phyloP scores from a whole-genome alignment of 2,329 filamentous ascomycete genomes.

The Emergomyces africanus region DNA sequence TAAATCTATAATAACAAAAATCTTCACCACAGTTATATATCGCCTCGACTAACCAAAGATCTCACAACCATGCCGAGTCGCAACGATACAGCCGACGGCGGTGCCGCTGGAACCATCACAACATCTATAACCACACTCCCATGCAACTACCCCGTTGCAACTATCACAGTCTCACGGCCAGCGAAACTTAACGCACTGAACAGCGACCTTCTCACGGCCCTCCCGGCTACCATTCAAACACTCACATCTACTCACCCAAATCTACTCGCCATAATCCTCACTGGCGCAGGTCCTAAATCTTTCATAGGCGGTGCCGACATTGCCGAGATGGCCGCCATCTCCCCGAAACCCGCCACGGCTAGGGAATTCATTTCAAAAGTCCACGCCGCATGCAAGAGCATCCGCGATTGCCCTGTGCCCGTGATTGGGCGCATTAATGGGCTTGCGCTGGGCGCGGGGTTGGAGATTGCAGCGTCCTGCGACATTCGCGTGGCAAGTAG shows the following conservation, averaged over 20 bases:
- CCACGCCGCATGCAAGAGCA: conserved; percentile 20
- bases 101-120: neutral
- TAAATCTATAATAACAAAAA: neutral
- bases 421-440: conserved; percentile 28
- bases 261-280: conserved; percentile 27
- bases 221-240: conserved; percentile 10
- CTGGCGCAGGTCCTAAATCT: conserved; percentile 69
- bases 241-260: conserved; percentile 8
- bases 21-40: neutral
- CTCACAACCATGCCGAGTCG: neutral
- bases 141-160: conserved; percentile 8
- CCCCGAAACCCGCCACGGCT: conserved; percentile 20
- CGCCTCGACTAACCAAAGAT: neutral
- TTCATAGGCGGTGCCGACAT: conserved; percentile 83
- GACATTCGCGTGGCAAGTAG: conserved; percentile 25
- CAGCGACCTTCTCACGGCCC: conserved; percentile 11
- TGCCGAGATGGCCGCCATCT: conserved; percentile 46
- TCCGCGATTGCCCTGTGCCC: conserved; percentile 25
- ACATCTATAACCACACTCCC: neutral
- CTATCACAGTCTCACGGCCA: conserved; percentile 17
- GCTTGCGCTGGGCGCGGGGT: conserved; percentile 25
- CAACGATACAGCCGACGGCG: neutral
- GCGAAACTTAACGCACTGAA: conserved; percentile 19
- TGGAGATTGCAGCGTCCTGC: conserved; percentile 24
- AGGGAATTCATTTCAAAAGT: conserved; percentile 24